phyloP scores from a whole-genome alignment of 768 basidiomycete species.

The Boletus rubescentipes region DNA sequence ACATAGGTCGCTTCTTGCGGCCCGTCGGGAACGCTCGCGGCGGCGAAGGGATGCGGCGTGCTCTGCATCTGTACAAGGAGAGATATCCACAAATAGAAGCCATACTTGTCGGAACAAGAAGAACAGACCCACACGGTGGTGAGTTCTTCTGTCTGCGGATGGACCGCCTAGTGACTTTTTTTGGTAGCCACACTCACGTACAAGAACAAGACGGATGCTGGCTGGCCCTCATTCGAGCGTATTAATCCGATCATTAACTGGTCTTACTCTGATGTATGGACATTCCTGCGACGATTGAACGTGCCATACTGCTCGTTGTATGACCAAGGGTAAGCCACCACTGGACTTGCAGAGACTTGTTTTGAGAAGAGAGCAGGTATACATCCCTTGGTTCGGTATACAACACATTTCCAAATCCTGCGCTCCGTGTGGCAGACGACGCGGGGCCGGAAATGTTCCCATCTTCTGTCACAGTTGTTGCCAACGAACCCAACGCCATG shows the following conservation, averaged over 20 bases:
- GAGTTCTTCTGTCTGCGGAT: slow-evolving; percentile 26
- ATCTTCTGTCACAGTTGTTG: slow-evolving; percentile 23
- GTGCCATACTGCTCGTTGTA: slow-evolving; percentile 90
- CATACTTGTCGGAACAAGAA: slow-evolving; percentile 85
- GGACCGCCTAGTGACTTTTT: neutral
- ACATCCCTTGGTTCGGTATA: slow-evolving; percentile 95
- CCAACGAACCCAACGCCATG: slow-evolving; percentile 16
- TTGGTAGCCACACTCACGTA: slow-evolving; percentile 66
- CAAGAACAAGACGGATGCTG: slow-evolving; percentile 78
- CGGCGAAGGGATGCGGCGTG: slow-evolving; percentile 74
- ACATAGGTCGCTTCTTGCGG: slow-evolving; percentile 23
- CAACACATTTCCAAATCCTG: slow-evolving; percentile 93
- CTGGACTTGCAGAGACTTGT: neutral
- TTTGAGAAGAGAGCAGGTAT: slow-evolving; percentile 54
- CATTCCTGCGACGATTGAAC: slow-evolving; percentile 67
- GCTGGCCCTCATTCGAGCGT: slow-evolving; percentile 88
- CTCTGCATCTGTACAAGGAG: slow-evolving; percentile 70
- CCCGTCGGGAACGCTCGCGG: slow-evolving; percentile 56
- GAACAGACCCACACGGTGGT: slow-evolving; percentile 95
- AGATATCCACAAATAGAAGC: slow-evolving; percentile 67
- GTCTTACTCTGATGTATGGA: slow-evolving; percentile 89
- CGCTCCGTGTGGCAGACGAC: slow-evolving; percentile 45
- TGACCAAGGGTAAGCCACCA: slow-evolving; percentile 73
- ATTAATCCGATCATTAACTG: slow-evolving; percentile 97
- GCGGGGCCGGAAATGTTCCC: slow-evolving; percentile 12